Base-by-base conservation (phyloP, 139 green algal species). In the Auxenochlorella protothecoides region DNA sequence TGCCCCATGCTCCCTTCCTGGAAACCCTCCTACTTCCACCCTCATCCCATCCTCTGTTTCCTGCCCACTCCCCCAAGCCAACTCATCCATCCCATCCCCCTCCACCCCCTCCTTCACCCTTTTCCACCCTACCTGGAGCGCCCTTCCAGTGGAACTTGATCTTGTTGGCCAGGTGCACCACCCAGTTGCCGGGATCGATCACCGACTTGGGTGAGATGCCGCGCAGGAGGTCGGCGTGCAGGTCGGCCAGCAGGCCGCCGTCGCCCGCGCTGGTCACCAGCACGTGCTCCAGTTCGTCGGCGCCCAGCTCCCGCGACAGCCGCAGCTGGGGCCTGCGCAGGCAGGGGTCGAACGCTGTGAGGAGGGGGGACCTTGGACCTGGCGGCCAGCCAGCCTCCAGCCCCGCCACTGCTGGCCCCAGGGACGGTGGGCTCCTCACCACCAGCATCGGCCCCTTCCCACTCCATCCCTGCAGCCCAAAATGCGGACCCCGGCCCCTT, bases 171-270 rank as follows among this genome's bases (percentile, higher is more conserved):
- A 82, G 71, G 70, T 82, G 77, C 10, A 72, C 53, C 63, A 60
- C 14, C 77, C 77, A 82, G 62, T 74, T 70, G 60, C 61, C 59
- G 13, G 66, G 54, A 27, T 62, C 53, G 64, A 82, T 66, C 27
- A 69, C 66, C 63, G 68, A 70, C 70, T 82, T 82, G 66, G 77
- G 72, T 15, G 55, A 70, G 72, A 78, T 82, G 59, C 77, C 77
- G 5, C 57, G 61, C 77, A 82, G 78, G 59, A 82, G 59, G 62
- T 78, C 72, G 68, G 78, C 75, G 63, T 85, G 79, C 11, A 85
- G 27, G 57, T 79, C 70, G 3, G 79, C 79, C 64, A 85, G 71
- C 59, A 85, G 65, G 6, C 79, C 79, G 8, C 63, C 70, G 53
- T 75, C 59, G 53, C 77, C 79, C 4, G 68, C 44, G 6, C 63